Evolutionary conservation across 805 yeast species (phyloP).

Genomic region (Myxozyma melibiosi): DNA sequence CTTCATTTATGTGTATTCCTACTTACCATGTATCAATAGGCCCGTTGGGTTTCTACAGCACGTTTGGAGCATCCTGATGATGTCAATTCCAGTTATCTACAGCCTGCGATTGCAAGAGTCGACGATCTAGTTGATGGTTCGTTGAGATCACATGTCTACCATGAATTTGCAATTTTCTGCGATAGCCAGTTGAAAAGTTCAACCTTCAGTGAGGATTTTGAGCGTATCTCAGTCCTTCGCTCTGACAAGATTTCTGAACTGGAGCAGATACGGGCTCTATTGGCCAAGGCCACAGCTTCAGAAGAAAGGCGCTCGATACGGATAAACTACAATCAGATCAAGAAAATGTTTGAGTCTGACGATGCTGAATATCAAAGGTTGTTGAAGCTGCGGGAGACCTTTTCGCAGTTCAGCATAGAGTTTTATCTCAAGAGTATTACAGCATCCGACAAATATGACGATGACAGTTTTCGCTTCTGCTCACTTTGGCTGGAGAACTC

Average conservation of each 20-base stretch:
- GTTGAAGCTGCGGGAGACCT: conserved; percentile 45
- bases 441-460: conserved; percentile 49
- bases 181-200: conserved; percentile 59
- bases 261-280: conserved; percentile 55
- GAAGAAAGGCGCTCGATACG: conserved; percentile 57
- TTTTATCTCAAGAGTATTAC: conserved; percentile 62
- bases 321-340: conserved; percentile 35
- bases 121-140: conserved; percentile 43
- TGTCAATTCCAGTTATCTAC: conserved; percentile 61
- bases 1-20: not conserved
- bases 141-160: conserved; percentile 47
- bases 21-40: conserved; percentile 33
- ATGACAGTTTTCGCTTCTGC: conserved; percentile 73
- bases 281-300: conserved; percentile 47
- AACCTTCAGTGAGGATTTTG: conserved; percentile 50
- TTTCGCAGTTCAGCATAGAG: conserved; percentile 57
- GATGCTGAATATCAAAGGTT: conserved; percentile 49
- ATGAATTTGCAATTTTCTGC: conserved; percentile 71
- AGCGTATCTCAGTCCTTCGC: conserved; percentile 45
- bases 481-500: conserved; percentile 79
- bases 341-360: conserved; percentile 51
- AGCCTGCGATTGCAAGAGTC: conserved; percentile 45
- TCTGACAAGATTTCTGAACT: conserved; percentile 27
- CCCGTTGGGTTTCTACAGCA: conserved; percentile 72
- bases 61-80: conserved; percentile 64